Evolutionary conservation across 2,329 filamentous ascomycete species (phyloP).

Genomic region (Camillea tinctor): DNA sequence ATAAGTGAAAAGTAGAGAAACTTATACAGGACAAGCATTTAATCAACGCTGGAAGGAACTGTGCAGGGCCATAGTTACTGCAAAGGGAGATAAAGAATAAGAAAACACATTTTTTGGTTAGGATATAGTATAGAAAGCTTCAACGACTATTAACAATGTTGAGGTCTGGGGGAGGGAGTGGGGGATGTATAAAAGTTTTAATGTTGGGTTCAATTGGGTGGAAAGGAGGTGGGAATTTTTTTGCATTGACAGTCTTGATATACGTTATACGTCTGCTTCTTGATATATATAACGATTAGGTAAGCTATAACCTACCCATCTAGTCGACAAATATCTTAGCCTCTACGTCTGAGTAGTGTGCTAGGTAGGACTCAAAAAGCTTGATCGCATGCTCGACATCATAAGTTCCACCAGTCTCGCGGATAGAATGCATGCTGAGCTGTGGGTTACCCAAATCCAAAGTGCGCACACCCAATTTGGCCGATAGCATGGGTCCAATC

Average conservation of each 20-base stretch:
- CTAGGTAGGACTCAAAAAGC: conserved; percentile 85
- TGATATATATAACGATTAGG: not conserved
- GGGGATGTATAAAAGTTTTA: too few relatives aligned
- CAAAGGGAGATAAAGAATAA: too few relatives aligned
- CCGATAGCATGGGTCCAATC: conserved; percentile 94
- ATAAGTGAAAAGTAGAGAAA: too few relatives aligned
- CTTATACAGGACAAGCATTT: too few relatives aligned
- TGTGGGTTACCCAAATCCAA: conserved; percentile 93
- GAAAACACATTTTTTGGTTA: too few relatives aligned
- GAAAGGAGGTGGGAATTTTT: not conserved
- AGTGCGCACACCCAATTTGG: conserved; percentile 81
- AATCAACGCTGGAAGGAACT: too few relatives aligned
- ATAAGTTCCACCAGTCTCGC: conserved; percentile 84
- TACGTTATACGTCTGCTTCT: not conserved
- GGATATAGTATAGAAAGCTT: too few relatives aligned
- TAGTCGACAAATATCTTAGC: conserved; percentile 81
- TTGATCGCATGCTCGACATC: conserved; percentile 85
- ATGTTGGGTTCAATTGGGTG: not conserved
- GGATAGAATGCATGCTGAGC: conserved; percentile 94
- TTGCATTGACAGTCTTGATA: not conserved
- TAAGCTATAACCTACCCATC: conserved; percentile 52
- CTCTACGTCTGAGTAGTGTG: conserved; percentile 79
- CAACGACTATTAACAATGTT: too few relatives aligned
- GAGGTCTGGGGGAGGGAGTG: too few relatives aligned
- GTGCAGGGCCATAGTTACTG: too few relatives aligned